Evolutionary conservation across 805 yeast species (phyloP).

Genomic region (Cyberlindnera americana): DNA sequence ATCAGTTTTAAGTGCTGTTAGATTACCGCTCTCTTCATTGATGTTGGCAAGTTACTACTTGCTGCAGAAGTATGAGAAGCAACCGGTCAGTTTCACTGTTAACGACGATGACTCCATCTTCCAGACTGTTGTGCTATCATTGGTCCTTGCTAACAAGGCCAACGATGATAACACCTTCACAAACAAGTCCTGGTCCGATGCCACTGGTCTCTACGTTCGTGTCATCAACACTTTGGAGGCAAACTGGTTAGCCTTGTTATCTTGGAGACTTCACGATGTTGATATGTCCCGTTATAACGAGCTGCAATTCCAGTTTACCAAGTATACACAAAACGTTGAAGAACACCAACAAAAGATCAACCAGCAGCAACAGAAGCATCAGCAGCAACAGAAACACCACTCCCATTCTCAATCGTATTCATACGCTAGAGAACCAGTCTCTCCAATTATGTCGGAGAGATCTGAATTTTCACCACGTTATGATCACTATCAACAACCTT

Average conservation of each 20-base stretch:
- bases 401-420: slow-evolving; percentile 4
- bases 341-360: slow-evolving; percentile 21
- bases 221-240: slow-evolving; percentile 66
- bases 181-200: slow-evolving; percentile 92
- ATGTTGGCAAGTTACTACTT: slow-evolving; percentile 76
- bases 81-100: slow-evolving; percentile 32
- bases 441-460: slow-evolving; percentile 20
- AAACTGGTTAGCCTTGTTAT: slow-evolving; percentile 58
- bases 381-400: slow-evolving; percentile 11
- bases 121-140: slow-evolving; percentile 59
- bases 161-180: slow-evolving; percentile 96
- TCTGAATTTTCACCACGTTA: slow-evolving; percentile 23
- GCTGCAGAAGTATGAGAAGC: slow-evolving; percentile 52
- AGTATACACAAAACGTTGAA: slow-evolving; percentile 23
- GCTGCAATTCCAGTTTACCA: slow-evolving; percentile 21
- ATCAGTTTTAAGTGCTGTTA: slow-evolving; percentile 78
- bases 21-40: slow-evolving; percentile 81
- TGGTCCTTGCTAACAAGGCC: slow-evolving; percentile 86
- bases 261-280: slow-evolving; percentile 53
- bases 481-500: slow-evolving; percentile 10
- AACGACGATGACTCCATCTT: slow-evolving; percentile 38
- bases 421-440: slow-evolving; percentile 18
- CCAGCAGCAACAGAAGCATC: slow-evolving; percentile 13
- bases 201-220: slow-evolving; percentile 72
- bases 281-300: slow-evolving; percentile 26